Conservation (phyloP, 1,284 basidiomycete species). For the Trichosporon sp. region DNA sequence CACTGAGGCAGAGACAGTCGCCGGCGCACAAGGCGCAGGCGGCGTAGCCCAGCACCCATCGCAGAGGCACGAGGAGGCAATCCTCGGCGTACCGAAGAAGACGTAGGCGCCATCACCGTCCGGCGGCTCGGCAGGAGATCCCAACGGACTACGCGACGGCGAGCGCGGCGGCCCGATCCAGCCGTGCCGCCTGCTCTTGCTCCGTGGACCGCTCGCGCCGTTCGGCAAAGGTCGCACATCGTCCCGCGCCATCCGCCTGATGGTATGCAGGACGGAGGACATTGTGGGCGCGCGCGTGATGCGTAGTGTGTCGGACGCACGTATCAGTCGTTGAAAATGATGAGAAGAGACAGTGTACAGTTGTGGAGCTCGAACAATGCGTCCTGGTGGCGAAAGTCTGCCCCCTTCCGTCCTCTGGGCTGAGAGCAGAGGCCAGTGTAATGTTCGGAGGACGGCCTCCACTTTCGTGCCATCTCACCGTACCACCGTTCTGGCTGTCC, state of each 20-base stretch:
- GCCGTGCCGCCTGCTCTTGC: not conserved
- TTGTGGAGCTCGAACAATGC: not conserved
- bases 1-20: not conserved
- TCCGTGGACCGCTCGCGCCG: not conserved
- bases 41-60: not conserved
- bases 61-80: not conserved
- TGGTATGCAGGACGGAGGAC: conserved; percentile 1
- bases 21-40: not conserved
- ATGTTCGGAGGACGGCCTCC: not conserved
- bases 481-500: not conserved
- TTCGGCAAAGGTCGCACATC: not conserved
- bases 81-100: not conserved
- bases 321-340: not conserved
- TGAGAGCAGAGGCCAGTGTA: not conserved
- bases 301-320: not conserved
- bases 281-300: not conserved
- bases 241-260: not conserved
- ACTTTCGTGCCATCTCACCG: not conserved
- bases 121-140: not conserved
- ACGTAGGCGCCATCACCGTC: not conserved
- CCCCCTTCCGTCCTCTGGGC: too few relatives aligned
- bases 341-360: not conserved
- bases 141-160: not conserved
- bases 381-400: not conserved
- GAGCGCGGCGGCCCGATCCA: not conserved